A percentile compares a stretch with the other conserved stretches of the same genome.
These are phyloP conservation scores for Mycena vitilis DNA, from an alignment of 768 basidiomycete species.

Conservation along the genomic window DNA sequence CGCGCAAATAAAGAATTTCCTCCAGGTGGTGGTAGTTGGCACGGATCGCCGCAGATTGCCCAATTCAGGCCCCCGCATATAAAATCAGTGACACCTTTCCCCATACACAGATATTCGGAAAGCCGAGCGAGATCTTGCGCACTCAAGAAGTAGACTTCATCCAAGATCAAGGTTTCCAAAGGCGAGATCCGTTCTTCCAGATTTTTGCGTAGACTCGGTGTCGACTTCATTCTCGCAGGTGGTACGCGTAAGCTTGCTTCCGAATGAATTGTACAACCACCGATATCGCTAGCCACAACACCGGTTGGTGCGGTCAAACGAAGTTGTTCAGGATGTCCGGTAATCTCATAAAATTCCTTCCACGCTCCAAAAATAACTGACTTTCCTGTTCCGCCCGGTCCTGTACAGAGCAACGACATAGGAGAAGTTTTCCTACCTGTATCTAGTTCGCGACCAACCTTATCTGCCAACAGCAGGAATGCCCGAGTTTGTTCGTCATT, in stretches of 20 bases:
- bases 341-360: no score
- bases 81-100: conserved; percentile 13
- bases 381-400: conserved; percentile 36
- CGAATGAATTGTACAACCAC: conserved; percentile 37
- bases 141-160: not conserved
- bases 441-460: conserved; percentile 10
- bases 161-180: conserved; percentile 2
- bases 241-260: conserved; percentile 28
- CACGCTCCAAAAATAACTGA: no score
- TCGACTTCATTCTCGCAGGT: conserved; percentile 20
- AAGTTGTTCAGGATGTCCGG: conserved; percentile 7
- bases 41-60: not conserved
- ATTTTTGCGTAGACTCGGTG: not conserved
- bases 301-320: conserved; percentile 37
- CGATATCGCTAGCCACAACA: conserved; percentile 39
- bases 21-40: conserved; percentile 22
- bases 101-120: conserved; percentile 20
- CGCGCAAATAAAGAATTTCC: conserved; percentile 3
- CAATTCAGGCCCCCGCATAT: not conserved
- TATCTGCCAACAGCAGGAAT: conserved; percentile 13
- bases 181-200: conserved; percentile 5
- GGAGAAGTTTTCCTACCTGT: not conserved
- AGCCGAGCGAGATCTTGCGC: conserved; percentile 3
- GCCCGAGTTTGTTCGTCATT: conserved; percentile 8
- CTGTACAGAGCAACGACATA: conserved; percentile 26